These are phyloP conservation scores for Albugo candida DNA, from an alignment of 352 stramenopile genomes.

Conservation along the genomic window DNA sequence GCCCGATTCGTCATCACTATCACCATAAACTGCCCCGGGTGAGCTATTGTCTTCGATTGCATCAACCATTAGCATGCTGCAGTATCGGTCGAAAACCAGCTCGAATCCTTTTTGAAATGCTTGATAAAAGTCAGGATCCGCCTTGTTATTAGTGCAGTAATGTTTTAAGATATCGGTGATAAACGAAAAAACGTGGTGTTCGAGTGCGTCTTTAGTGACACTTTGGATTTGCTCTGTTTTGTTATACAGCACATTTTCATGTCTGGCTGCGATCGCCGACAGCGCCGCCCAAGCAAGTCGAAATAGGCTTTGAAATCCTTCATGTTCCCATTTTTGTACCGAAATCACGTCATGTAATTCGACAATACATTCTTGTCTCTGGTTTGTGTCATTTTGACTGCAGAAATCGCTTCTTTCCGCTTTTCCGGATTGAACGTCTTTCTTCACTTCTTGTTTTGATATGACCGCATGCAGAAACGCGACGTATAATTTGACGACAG, in stretches of 20 bases:
- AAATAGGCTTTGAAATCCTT: conserved; percentile 42
- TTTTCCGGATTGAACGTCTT: conserved; percentile 34
- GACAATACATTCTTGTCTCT: conserved; percentile 15
- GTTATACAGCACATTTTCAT: conserved; percentile 14
- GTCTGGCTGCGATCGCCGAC: conserved; percentile 12
- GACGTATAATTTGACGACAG: conserved; percentile 51
- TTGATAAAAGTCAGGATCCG: conserved; percentile 40
- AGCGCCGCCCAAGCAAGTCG: conserved; percentile 61
- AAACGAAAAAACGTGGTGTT: conserved; percentile 43
- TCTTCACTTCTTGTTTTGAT: conserved; percentile 22
- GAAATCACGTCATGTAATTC: conserved; percentile 45
- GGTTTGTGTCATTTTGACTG: conserved; percentile 22
- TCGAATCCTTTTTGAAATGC: conserved; percentile 57
- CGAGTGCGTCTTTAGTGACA: conserved; percentile 55
- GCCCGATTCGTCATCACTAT: conserved; percentile 28
- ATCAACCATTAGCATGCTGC: conserved; percentile 22
- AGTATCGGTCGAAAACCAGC: conserved; percentile 46
- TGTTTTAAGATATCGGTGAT: conserved; percentile 52
- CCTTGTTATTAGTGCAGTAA: conserved; percentile 52
- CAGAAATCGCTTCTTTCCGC: conserved; percentile 1
- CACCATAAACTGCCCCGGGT: conserved; percentile 47
- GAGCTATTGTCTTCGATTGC: conserved; percentile 21
- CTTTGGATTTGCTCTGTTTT: conserved; percentile 17
- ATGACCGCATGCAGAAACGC: conserved; percentile 38
- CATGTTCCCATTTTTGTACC: conserved; percentile 45